Base-by-base conservation (phyloP, 23 red algal species). In the Cyanidium caldarium region DNA sequence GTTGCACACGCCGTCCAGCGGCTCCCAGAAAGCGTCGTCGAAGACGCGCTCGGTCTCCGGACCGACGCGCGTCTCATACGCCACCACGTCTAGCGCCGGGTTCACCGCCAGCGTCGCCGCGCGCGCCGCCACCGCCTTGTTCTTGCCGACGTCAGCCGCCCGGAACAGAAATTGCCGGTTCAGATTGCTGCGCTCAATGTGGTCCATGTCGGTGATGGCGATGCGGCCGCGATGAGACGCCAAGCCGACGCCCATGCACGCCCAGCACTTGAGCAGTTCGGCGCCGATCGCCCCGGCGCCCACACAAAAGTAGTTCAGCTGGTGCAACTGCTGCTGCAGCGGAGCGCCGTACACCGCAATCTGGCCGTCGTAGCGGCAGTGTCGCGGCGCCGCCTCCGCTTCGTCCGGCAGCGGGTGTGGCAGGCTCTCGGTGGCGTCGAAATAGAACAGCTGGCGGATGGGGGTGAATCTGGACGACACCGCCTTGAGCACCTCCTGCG, bases 141-240 rank as follows among this genome's bases (percentile, higher is more conserved):
- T 68, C 57, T 84, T 84, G n/a, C 81, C 81, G 39, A 98, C 88
- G 69, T 98, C 92, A 15, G 82, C 69, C 45, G 86, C 78, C 14
- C 92, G 84, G 73, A 98, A 98, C 42, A 98, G 73, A 39, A 98
- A 88, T 66, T 98, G 92, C 23, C 92, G 68, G 20, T 76, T 84
- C 69, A 98, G 79, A 44, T 98, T 98, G 33, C 77, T 84, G 39
- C 86, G 86, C 65, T 98, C 92, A 38, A 98, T 98, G 5, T 75
- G 77, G 69, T 98, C 92, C 92, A 98, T 98, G 67, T 98, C 92
- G 16, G 92, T 98, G 35, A 98, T 77, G 16, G 80, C 37, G n/a
- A 98, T 77, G 17, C 70, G 58, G 3, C 92, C 92, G 19, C 77
- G 39, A 14, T 66, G 70, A 16, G 76, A 69, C 2, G 76, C 65